Conservation (phyloP, 2,329 filamentous ascomycete genomes). For the Colletotrichum cereale region DNA sequence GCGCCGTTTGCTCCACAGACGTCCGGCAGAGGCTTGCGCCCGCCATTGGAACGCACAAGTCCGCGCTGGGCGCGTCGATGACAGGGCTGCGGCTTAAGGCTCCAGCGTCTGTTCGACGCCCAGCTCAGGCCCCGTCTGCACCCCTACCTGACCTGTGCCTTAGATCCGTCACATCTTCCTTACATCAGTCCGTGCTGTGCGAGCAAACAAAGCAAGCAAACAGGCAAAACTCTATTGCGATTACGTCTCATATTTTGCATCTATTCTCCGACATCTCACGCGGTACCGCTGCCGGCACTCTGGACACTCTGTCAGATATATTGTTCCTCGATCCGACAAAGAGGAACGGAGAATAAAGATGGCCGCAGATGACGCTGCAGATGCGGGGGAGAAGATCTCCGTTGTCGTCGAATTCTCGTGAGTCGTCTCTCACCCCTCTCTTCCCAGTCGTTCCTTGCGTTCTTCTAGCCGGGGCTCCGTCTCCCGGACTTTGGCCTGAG, state of each 20-base stretch:
- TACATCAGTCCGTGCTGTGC: slow-evolving; percentile 28
- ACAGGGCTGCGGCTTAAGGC: not conserved
- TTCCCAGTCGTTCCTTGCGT: slow-evolving; percentile 1
- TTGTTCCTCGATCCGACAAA: not conserved
- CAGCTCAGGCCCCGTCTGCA: not conserved
- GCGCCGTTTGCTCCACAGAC: slow-evolving; percentile 34
- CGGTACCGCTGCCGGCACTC: slow-evolving; percentile 14
- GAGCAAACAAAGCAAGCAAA: not conserved
- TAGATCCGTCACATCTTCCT: slow-evolving; percentile 6
- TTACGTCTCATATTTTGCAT: slow-evolving; percentile 34
- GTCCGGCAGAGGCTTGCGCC: slow-evolving; percentile 6
- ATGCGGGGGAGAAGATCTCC: slow-evolving; percentile 55
- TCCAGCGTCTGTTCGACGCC: slow-evolving; percentile 5
- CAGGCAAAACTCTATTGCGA: slow-evolving; percentile 35
- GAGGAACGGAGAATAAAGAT: slow-evolving; percentile 16
- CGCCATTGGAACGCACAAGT: not conserved
- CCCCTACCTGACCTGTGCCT: slow-evolving; percentile 15
- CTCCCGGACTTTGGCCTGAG: not conserved
- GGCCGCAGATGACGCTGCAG: slow-evolving; percentile 31
- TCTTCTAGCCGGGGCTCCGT: slow-evolving; percentile 11
- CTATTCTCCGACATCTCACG: slow-evolving; percentile 33
- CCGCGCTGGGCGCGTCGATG: not conserved
- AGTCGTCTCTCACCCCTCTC: slow-evolving; percentile 44
- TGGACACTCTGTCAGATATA: slow-evolving; percentile 8
- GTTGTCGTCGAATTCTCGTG: slow-evolving; percentile 80